Evolutionary conservation across 371 early-diverging fungal species (phyloP), one percentile per base, ranked within the genome.

Genomic region (Mucor plumbeus): DNA sequence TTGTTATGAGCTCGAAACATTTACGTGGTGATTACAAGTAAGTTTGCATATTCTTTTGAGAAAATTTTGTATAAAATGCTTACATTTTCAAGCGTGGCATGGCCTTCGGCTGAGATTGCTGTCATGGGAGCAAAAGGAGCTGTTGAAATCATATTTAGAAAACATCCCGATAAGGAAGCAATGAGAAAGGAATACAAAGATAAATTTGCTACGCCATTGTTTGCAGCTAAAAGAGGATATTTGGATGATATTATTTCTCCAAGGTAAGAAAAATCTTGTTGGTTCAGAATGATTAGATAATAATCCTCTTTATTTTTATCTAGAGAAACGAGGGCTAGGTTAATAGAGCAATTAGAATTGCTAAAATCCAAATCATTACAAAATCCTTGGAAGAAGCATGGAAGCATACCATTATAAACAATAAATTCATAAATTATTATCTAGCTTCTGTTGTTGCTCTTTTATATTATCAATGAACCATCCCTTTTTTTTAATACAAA

Each of bases 101-200:
- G 97, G 97, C 98, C 98, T 15, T 92, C 95, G 21, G 97, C 92
- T 33, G 98, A 98, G 76, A 95, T 98, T 77, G 98, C 98, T 34
- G 98, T 98, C 57, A 98, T 98, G 98, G 98, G 98, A 40, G 94
- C 96, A 53, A 89, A 95, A 81, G 98, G 97, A 11, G 98, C 98
- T 15, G 98, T 97, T 0, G 97, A 97, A 78, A 95, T 98, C 74
- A 94, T 98, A 66, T 97, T 96, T 88, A 81, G 96, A 55, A 81
- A 91, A 34, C 83, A 80, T 60, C 61, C 76, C 31, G 91, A 93
- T 70, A 90, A 92, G 65, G 84, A 85, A 0, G 72, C 86, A 63
- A 94, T 94, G 19, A 91, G 94, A 83, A 82, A 88, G 44, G 97
- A 97, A 77, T 97, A 98, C 70, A 88, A 92, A 44, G 79, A 88